Conservation (phyloP, 1,139 yeast genomes). For the Keqinozyma sinolaborantium region DNA sequence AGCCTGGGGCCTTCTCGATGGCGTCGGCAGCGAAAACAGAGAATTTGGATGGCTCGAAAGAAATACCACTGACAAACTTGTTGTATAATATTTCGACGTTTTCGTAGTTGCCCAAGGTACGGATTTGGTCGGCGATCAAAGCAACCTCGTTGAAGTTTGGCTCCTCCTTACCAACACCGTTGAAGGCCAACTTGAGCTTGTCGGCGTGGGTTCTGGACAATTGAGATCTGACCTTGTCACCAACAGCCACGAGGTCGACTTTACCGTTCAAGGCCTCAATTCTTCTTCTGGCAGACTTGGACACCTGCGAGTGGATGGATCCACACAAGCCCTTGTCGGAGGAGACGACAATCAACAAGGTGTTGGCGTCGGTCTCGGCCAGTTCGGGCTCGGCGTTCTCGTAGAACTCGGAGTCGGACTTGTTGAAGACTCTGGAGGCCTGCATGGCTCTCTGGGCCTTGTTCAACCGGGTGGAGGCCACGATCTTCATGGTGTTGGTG, state of each 20-base stretch:
- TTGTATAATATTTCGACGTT: slow-evolving; percentile 82
- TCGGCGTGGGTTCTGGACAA: slow-evolving; percentile 77
- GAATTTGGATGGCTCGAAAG: slow-evolving; percentile 80
- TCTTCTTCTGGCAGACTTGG: slow-evolving; percentile 80
- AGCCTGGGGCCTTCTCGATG: slow-evolving; percentile 84
- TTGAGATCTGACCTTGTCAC: slow-evolving; percentile 93
- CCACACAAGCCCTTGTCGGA: slow-evolving; percentile 99
- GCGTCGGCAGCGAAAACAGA: slow-evolving; percentile 68
- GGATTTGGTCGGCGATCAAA: slow-evolving; percentile 81
- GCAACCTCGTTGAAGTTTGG: slow-evolving; percentile 92
- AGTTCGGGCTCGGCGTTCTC: slow-evolving; percentile 75
- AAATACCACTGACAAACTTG: slow-evolving; percentile 80
- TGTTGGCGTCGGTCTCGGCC: slow-evolving; percentile 51
- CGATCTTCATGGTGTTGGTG: slow-evolving; percentile 99
- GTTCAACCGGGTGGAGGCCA: slow-evolving; percentile 94
- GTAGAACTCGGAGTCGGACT: slow-evolving; percentile 76
- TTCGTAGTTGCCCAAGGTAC: slow-evolving; percentile 66
- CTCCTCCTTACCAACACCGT: slow-evolving; percentile 93
- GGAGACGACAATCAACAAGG: slow-evolving; percentile 77
- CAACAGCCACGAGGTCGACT: slow-evolving; percentile 83
- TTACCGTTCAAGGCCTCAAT: slow-evolving; percentile 55
- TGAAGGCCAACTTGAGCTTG: slow-evolving; percentile 69
- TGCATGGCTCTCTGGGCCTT: slow-evolving; percentile 96
- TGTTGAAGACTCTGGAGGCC: slow-evolving; percentile 81
- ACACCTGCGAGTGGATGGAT: slow-evolving; percentile 91